phyloP scores from a whole-genome alignment of 2,329 filamentous ascomycete genomes.

The Pestalotiopsis sp. region DNA sequence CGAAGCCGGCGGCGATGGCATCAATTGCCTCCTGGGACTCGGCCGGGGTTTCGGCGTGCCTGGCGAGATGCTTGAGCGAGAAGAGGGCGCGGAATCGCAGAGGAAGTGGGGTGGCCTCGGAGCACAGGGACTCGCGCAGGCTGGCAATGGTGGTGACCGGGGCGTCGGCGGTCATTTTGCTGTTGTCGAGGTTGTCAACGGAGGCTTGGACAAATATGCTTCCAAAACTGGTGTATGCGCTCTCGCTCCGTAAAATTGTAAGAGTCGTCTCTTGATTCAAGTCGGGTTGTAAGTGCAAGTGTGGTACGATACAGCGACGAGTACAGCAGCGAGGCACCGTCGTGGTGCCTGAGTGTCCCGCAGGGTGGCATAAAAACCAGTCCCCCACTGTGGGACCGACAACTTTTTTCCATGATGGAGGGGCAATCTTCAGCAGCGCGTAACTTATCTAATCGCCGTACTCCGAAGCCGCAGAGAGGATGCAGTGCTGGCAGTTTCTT shows the following conservation, averaged over 20 bases:
- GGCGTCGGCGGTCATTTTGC: slow-evolving; percentile 4
- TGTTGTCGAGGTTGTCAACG: not conserved
- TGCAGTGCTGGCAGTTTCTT: not conserved
- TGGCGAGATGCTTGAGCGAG: slow-evolving; percentile 92
- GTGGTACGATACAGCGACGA: not conserved
- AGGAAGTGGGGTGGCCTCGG: slow-evolving; percentile 79
- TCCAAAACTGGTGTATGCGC: not conserved
- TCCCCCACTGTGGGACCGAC: slow-evolving; percentile 4
- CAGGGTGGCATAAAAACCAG: not conserved
- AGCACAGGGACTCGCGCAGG: slow-evolving; percentile 74
- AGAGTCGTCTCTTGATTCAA: not conserved
- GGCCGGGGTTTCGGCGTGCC: slow-evolving; percentile 59
- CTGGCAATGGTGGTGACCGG: slow-evolving; percentile 7
- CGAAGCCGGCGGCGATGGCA: slow-evolving; percentile 86
- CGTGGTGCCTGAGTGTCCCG: not conserved
- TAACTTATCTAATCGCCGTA: slow-evolving; percentile 1
- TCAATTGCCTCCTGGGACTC: slow-evolving; percentile 61
- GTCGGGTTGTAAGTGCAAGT: not conserved
- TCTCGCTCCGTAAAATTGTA: not conserved
- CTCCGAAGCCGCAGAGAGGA: not conserved
- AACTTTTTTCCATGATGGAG: slow-evolving; percentile 10
- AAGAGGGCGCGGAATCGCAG: slow-evolving; percentile 95
- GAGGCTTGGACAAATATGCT: not conserved
- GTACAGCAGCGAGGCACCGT: not conserved
- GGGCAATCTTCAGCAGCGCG: not conserved